These are phyloP conservation scores for Pyricularia grisea DNA, from an alignment of 2,329 filamentous ascomycete genomes.

Conservation along the genomic window DNA sequence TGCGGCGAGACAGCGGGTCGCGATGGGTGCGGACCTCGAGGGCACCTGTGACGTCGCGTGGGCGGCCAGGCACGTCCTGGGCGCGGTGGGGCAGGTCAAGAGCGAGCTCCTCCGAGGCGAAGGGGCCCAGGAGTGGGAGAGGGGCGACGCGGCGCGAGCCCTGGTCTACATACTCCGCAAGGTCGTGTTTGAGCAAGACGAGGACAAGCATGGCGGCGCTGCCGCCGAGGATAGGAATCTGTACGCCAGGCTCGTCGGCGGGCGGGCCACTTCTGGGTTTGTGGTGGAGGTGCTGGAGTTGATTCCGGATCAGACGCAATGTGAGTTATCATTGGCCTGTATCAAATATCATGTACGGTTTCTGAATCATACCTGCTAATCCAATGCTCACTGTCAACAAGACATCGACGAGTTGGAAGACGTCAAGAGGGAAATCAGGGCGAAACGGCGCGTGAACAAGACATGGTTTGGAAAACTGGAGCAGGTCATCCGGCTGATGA, in stretches of 20 bases:
- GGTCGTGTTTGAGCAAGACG: conserved; percentile 28
- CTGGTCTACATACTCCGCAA: conserved; percentile 37
- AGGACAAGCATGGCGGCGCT: conserved; percentile 22
- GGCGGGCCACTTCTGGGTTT: conserved; percentile 24
- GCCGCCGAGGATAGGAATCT: conserved; percentile 28
- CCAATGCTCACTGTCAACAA: too few relatives aligned
- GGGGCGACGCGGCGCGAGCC: conserved; percentile 34
- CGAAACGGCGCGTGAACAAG: background rate
- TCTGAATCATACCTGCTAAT: too few relatives aligned
- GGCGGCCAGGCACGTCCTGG: too few relatives aligned
- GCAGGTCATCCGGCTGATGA: background rate
- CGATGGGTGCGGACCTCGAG: too few relatives aligned
- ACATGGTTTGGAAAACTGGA: background rate
- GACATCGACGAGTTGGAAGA: conserved; percentile 1
- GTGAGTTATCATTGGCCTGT: too few relatives aligned
- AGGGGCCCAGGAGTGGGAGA: conserved; percentile 24
- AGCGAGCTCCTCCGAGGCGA: conserved; percentile 24
- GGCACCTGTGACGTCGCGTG: too few relatives aligned
- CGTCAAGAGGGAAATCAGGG: conserved; percentile 12
- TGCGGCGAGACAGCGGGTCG: too few relatives aligned
- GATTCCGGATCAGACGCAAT: conserved; percentile 20
- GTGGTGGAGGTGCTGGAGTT: conserved; percentile 32
- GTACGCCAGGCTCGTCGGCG: conserved; percentile 37
- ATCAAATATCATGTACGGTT: too few relatives aligned
- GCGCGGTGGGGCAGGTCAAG: too few relatives aligned